Evolutionary conservation across 2,329 filamentous ascomycete species (phyloP).

Genomic region (Colletotrichum costaricense): DNA sequence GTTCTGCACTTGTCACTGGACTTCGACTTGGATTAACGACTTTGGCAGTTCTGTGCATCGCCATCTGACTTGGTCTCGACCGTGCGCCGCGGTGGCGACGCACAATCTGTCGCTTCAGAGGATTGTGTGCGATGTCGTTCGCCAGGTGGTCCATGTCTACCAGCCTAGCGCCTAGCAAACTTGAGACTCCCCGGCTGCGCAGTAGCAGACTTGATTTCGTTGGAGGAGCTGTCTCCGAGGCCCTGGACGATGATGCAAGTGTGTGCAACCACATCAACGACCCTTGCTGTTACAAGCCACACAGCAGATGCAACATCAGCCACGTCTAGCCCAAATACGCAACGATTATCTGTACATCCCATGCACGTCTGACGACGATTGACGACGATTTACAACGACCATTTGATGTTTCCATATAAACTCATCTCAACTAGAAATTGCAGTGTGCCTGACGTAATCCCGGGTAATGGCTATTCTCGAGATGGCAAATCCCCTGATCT

Average conservation of each 20-base stretch:
- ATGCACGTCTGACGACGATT: conserved; percentile 23
- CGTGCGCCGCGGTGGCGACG: conserved; percentile 6
- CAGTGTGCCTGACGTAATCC: background rate
- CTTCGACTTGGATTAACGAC: background rate
- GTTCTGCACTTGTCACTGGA: background rate
- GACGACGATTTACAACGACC: conserved; percentile 8
- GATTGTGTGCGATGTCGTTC: background rate
- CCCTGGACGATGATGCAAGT: no score
- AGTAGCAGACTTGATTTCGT: no score
- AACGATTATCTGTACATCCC: conserved; percentile 13
- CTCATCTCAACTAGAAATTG: background rate
- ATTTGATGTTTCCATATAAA: background rate
- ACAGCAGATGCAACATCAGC: background rate
- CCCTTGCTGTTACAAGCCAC: conserved; percentile 15
- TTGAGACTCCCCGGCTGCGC: no score
- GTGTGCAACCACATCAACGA: background rate
- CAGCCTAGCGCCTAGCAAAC: background rate
- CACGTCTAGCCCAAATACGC: conserved; percentile 7
- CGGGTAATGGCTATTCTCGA: background rate
- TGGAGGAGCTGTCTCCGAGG: no score
- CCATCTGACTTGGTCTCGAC: background rate
- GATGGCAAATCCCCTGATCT: conserved; percentile 13
- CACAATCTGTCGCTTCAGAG: background rate
- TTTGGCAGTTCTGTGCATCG: background rate
- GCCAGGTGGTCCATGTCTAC: background rate